Conservation (phyloP, 2,329 filamentous ascomycete genomes). For the Diaporthe sp. region DNA sequence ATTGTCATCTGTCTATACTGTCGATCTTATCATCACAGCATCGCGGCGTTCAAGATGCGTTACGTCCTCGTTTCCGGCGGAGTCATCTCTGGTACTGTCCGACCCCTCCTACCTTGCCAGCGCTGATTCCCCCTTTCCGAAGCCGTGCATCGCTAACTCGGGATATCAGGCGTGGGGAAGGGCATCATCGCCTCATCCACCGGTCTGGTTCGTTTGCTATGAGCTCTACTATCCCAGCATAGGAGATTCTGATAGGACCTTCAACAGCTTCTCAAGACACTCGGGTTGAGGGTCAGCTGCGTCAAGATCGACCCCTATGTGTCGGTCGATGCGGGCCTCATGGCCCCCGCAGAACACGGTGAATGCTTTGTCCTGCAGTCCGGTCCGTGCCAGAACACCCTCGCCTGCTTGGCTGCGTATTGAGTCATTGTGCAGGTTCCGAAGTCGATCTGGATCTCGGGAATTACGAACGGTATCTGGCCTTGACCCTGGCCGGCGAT, state of each 20-base stretch:
- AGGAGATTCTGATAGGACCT: slow-evolving; percentile 31
- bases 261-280: slow-evolving; percentile 78
- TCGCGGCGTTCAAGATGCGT: slow-evolving; percentile 41
- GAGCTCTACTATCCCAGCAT: not conserved
- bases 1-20: not conserved
- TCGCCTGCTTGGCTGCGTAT: not conserved
- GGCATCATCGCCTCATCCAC: slow-evolving; percentile 42
- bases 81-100: slow-evolving; percentile 42
- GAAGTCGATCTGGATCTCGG: slow-evolving; percentile 68
- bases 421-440: slow-evolving; percentile 41
- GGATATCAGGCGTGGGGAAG: slow-evolving; percentile 41
- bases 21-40: not conserved
- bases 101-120: slow-evolving; percentile 18
- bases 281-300: slow-evolving; percentile 79
- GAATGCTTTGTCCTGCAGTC: slow-evolving; percentile 86
- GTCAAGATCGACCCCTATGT: slow-evolving; percentile 67
- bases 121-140: not conserved
- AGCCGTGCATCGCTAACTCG: slow-evolving; percentile 25
- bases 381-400: slow-evolving; percentile 23
- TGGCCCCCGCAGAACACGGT: slow-evolving; percentile 72
- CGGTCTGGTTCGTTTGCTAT: slow-evolving; percentile 37
- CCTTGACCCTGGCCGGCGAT: slow-evolving; percentile 84
- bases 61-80: slow-evolving; percentile 43
- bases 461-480: slow-evolving; percentile 78
- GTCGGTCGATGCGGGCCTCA: slow-evolving; percentile 54